These are phyloP conservation scores for Blastobotrys muscicola DNA, from an alignment of 805 yeast species.

Conservation along the genomic window DNA sequence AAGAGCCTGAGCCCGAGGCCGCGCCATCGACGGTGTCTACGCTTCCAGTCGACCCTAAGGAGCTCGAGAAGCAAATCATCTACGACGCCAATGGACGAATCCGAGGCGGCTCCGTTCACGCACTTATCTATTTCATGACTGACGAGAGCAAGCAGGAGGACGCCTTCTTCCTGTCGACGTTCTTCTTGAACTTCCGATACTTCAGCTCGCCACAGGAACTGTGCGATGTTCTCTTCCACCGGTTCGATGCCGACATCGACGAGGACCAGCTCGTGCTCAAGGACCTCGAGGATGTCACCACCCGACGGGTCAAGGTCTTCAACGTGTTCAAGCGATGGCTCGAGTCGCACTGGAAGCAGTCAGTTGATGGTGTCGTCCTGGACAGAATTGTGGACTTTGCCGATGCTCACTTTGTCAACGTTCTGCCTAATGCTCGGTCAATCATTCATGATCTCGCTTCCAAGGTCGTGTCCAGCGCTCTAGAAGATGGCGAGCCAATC, in stretches of 20 bases:
- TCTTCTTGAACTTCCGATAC: slow-evolving; percentile 66
- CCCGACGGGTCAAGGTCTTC: slow-evolving; percentile 47
- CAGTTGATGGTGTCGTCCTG: slow-evolving; percentile 47
- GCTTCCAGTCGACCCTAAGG: no score
- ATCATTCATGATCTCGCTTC: slow-evolving; percentile 15
- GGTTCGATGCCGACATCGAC: slow-evolving; percentile 30
- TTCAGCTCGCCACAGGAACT: slow-evolving; percentile 61
- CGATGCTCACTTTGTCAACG: slow-evolving; percentile 11
- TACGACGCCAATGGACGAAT: slow-evolving; percentile 19
- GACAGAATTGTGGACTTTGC: slow-evolving; percentile 70
- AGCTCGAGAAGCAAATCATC: slow-evolving; percentile 4
- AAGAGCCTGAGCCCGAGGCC: background rate
- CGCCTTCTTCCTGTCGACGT: slow-evolving; percentile 59
- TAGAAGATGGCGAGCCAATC: slow-evolving; percentile 17
- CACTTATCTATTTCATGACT: slow-evolving; percentile 23
- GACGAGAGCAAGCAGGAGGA: slow-evolving; percentile 32
- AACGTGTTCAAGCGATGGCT: slow-evolving; percentile 74
- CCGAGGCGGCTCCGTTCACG: slow-evolving; percentile 28
- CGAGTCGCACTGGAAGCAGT: slow-evolving; percentile 78
- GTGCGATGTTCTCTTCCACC: slow-evolving; percentile 52
- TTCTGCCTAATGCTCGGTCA: slow-evolving; percentile 11
- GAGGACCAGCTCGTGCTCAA: slow-evolving; percentile 44
- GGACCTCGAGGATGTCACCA: slow-evolving; percentile 18
- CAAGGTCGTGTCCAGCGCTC: slow-evolving; percentile 7
- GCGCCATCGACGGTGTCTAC: background rate